phyloP scores from a whole-genome alignment of 148 eudicot species.

The Silene latifolia region DNA sequence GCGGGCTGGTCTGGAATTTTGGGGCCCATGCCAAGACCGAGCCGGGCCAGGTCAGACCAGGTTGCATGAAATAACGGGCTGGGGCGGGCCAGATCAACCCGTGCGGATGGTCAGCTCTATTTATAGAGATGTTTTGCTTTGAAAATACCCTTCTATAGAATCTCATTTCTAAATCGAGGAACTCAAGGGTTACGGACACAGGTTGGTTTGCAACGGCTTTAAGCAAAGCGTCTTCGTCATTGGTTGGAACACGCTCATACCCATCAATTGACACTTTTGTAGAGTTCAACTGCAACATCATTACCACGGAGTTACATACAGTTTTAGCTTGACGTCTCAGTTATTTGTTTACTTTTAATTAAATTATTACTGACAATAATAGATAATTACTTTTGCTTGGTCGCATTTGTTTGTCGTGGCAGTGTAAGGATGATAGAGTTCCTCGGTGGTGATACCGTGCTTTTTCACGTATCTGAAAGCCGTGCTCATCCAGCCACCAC shows the following conservation, averaged over 20 bases:
- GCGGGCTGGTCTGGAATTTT: too few relatives aligned
- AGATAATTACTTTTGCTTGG: conserved; percentile 45
- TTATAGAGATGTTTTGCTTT: too few relatives aligned
- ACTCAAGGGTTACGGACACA: conserved; percentile 59
- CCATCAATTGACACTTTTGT: conserved; percentile 72
- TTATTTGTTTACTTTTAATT: background rate
- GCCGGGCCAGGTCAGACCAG: too few relatives aligned
- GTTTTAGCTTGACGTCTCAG: background rate
- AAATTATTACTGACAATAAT: too few relatives aligned
- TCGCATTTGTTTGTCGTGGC: conserved; percentile 57
- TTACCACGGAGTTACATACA: background rate
- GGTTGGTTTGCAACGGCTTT: conserved; percentile 86
- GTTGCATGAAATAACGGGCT: too few relatives aligned
- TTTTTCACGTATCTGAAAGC: conserved; percentile 58
- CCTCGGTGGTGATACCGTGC: conserved; percentile 66
- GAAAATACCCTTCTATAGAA: too few relatives aligned
- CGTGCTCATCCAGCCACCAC: conserved; percentile 71
- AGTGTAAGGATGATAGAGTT: conserved; percentile 62
- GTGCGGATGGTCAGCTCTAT: too few relatives aligned
- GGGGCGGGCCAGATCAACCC: too few relatives aligned
- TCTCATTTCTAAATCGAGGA: too few relatives aligned
- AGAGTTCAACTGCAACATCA: conserved; percentile 33
- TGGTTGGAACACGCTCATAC: conserved; percentile 56
- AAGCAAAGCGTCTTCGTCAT: conserved; percentile 53
- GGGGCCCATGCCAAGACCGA: too few relatives aligned